Conservation (phyloP, 768 basidiomycete genomes). For the Ephemerocybe angulata region DNA sequence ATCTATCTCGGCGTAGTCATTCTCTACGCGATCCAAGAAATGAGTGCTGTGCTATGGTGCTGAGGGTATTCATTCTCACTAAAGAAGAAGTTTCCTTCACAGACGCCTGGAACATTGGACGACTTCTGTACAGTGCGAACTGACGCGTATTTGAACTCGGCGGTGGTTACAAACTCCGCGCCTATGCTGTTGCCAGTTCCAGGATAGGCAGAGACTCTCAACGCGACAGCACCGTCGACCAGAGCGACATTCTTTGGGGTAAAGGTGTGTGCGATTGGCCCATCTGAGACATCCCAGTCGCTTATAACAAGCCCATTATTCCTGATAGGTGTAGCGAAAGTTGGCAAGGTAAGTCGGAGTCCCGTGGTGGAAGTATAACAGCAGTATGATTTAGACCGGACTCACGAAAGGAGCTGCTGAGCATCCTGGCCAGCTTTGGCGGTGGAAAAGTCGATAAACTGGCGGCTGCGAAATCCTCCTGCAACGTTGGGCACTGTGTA, state of each 20-base stretch:
- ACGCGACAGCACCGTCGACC: conserved; percentile 27
- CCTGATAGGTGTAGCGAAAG: too few species aligned
- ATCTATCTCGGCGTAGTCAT: conserved; percentile 32
- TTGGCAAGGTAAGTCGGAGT: too few species aligned
- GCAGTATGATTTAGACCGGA: too few species aligned
- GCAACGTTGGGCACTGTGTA: conserved; percentile 24
- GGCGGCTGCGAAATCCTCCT: conserved; percentile 25
- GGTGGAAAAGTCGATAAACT: conserved; percentile 25
- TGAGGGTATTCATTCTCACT: too few species aligned
- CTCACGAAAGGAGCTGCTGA: too few species aligned
- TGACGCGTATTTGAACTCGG: conserved; percentile 29
- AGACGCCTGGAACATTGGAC: conserved; percentile 29
- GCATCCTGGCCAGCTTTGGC: conserved; percentile 19
- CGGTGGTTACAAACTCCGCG: conserved; percentile 28
- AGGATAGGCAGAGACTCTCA: conserved; percentile 31
- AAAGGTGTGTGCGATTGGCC: conserved; percentile 21
- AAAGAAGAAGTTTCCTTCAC: conserved; percentile 37
- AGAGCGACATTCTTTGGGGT: conserved; percentile 27
- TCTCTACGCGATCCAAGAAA: conserved; percentile 16
- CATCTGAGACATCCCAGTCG: conserved; percentile 17
- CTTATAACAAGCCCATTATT: conserved; percentile 25
- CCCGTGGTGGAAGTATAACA: too few species aligned
- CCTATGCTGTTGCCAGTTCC: conserved; percentile 27
- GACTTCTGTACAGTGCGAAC: conserved; percentile 33
- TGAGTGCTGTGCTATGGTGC: too few species aligned